These are phyloP conservation scores for Vitis amurensis DNA, from an alignment of 164 flowering plant genomes.

Conservation along the genomic window DNA sequence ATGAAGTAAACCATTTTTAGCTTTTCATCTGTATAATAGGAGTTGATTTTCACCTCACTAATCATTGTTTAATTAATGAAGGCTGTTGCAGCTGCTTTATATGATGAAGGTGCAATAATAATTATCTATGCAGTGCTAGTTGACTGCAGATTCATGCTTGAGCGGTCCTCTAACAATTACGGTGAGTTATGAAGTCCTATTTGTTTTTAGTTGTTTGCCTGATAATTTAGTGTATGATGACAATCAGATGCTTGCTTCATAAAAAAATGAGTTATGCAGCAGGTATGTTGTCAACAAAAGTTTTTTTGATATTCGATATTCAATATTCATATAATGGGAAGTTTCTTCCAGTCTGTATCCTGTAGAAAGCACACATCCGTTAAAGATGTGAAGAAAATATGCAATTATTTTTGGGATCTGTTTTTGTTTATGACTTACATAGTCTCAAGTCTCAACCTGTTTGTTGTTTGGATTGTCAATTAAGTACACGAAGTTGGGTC, in stretches of 20 bases:
- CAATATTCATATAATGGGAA: too few species aligned
- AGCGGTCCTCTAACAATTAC: constrained; percentile 83
- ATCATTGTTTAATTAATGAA: constrained; percentile 29
- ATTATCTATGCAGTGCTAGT: constrained; percentile 73
- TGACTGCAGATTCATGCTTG: constrained; percentile 87
- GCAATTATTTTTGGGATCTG: too few species aligned
- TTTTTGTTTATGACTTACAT: too few species aligned
- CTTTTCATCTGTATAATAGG: neutral
- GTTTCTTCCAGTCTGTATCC: too few species aligned
- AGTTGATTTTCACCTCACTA: constrained; percentile 2
- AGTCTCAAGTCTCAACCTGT: too few species aligned
- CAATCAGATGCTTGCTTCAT: neutral
- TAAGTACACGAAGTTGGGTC: too few species aligned
- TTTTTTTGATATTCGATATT: too few species aligned
- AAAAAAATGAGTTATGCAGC: too few species aligned
- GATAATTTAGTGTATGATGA: neutral
- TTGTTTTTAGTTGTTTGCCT: neutral
- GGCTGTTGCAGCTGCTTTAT: constrained; percentile 85
- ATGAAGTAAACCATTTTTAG: constrained; percentile 18
- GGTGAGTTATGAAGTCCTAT: constrained; percentile 45
- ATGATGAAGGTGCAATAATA: constrained; percentile 86
- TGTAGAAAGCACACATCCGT: too few species aligned
- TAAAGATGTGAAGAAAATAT: too few species aligned
- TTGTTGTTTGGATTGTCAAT: too few species aligned
- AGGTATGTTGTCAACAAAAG: too few species aligned